Evolutionary conservation across 805 yeast genomes (phyloP).

Genomic region (Ascoidea tarda): DNA sequence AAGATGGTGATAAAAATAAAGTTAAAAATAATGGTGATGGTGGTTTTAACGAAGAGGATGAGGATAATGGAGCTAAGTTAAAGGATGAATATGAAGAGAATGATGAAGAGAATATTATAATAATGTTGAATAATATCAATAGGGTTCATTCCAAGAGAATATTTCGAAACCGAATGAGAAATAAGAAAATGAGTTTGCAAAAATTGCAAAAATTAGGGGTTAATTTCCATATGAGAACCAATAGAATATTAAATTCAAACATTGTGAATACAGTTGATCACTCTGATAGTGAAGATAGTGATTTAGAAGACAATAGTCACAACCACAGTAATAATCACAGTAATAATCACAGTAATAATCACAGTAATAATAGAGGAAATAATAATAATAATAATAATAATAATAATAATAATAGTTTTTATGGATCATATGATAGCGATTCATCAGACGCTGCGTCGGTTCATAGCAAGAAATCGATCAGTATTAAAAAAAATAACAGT

Average conservation of each 20-base stretch:
- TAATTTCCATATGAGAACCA: constrained; percentile 64
- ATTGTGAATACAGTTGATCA: constrained; percentile 10
- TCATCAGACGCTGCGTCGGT: too few relatives aligned
- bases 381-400: too few relatives aligned
- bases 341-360: constrained; percentile 7
- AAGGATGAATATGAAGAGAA: not conserved
- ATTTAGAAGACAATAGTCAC: constrained; percentile 11
- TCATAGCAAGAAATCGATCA: too few relatives aligned
- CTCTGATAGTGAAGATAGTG: constrained; percentile 16
- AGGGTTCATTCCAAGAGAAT: not conserved
- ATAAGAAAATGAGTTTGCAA: constrained; percentile 24
- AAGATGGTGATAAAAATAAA: not conserved
- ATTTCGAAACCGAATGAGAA: not conserved
- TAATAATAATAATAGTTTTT: not conserved
- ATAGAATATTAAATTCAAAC: constrained; percentile 25
- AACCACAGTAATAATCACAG: constrained; percentile 4
- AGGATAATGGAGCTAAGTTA: not conserved
- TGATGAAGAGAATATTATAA: not conserved
- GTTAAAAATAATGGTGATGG: constrained; percentile 3
- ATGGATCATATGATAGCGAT: not conserved
- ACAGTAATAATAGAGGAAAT: not conserved
- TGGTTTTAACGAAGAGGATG: constrained; percentile 3
- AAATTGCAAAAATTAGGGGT: constrained; percentile 67
- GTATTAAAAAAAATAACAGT: too few relatives aligned
- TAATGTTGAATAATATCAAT: too few relatives aligned